Evolutionary conservation across 352 stramenopile species (phyloP).

Genomic region (Phytophthora chlamydospora): DNA sequence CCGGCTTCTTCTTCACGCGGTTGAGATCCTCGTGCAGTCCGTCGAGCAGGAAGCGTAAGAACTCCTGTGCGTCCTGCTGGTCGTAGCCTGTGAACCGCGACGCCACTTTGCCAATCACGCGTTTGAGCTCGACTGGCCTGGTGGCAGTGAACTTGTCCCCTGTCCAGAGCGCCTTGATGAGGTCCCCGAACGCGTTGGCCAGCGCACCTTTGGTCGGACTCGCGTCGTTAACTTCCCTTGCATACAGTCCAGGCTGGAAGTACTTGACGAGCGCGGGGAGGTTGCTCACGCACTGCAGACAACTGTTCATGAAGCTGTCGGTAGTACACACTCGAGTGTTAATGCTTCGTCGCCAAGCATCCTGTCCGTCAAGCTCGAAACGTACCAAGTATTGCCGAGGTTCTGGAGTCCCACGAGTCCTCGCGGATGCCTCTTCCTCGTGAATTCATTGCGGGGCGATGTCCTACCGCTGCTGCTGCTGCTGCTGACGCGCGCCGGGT

Average conservation of each 20-base stretch:
- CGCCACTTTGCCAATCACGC: constrained; percentile 74
- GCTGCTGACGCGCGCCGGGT: constrained; percentile 15
- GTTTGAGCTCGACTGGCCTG: constrained; percentile 72
- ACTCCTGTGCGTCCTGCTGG: constrained; percentile 92
- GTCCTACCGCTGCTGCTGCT: constrained; percentile 22
- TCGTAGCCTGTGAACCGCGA: constrained; percentile 83
- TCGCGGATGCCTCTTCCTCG: constrained; percentile 40
- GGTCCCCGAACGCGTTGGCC: constrained; percentile 65
- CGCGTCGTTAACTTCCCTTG: constrained; percentile 58
- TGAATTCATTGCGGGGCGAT: constrained; percentile 11
- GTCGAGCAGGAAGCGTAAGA: constrained; percentile 90
- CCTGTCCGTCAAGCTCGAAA: background rate
- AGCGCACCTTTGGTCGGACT: constrained; percentile 71
- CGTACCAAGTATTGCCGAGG: constrained; percentile 80
- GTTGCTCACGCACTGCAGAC: constrained; percentile 84
- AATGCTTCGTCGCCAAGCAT: background rate
- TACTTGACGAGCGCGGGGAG: constrained; percentile 60
- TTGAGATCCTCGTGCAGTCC: constrained; percentile 90
- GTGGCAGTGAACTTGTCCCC: constrained; percentile 60
- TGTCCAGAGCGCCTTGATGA: constrained; percentile 75
- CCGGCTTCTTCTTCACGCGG: constrained; percentile 65
- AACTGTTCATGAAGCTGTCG: constrained; percentile 88
- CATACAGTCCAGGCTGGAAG: constrained; percentile 50
- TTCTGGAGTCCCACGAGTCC: constrained; percentile 77
- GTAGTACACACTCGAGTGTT: constrained; percentile 1